Conservation (phyloP, 305 asterid genomes). For the Fraxinus latifolia region DNA sequence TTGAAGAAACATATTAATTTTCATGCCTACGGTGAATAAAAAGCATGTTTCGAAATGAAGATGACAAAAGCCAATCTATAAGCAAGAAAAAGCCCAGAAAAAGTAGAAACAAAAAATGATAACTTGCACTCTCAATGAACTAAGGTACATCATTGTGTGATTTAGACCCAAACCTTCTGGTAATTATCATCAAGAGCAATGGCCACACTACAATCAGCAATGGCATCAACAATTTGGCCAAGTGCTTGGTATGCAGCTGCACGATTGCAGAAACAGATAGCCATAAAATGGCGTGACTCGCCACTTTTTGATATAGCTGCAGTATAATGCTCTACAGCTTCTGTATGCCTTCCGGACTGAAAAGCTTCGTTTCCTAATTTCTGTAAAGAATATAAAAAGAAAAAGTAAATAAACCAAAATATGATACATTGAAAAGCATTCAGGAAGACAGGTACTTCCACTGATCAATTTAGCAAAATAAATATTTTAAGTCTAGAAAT, state of each 20-base stretch:
- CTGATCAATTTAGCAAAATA: background rate
- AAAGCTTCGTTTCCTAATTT: conserved; percentile 92
- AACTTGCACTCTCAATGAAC: conserved; percentile 2
- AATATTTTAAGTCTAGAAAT: background rate
- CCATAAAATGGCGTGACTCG: conserved; percentile 81
- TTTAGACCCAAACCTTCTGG: conserved; percentile 54
- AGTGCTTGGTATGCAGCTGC: conserved; percentile 94
- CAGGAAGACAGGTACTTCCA: background rate
- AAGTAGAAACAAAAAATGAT: background rate
- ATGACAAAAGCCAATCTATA: background rate
- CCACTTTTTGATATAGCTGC: conserved; percentile 72
- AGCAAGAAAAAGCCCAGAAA: background rate
- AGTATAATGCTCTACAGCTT: conserved; percentile 82
- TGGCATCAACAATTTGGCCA: conserved; percentile 78
- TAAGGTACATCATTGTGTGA: background rate
- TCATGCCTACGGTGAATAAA: background rate
- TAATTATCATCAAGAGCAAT: conserved; percentile 79
- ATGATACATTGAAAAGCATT: background rate
- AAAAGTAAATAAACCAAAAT: conserved; percentile 1
- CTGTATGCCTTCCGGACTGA: conserved; percentile 58
- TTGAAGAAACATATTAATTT: background rate
- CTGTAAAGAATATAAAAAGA: conserved; percentile 37
- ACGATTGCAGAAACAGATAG: conserved; percentile 94
- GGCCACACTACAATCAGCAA: conserved; percentile 92
- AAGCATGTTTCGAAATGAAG: background rate